Base-by-base conservation (phyloP, 2,329 filamentous ascomycete genomes). In the Fusarium sterilihyphosum region DNA sequence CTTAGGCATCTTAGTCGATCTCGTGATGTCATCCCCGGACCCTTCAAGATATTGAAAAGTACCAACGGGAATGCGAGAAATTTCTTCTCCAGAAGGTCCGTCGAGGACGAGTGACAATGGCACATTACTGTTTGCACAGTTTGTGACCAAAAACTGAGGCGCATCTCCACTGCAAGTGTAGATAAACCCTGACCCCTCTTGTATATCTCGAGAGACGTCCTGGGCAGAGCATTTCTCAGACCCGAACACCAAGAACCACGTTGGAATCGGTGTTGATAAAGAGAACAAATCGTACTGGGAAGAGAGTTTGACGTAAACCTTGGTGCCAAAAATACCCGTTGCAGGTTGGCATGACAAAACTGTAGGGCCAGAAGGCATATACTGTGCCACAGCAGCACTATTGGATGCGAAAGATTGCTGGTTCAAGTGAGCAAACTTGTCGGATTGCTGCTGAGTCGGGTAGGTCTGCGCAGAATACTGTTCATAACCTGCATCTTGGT, bases 201-300 rank as follows among this genome's bases (percentile, higher is more conserved):
- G 89, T 75, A 83, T 87, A 80, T 85, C 84, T 80, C 92, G 92
- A 52, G 89, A 87, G 31, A 95, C 86, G 64, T 91, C 88, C 62
- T 90, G 86, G n/a, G 81, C 79, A 2, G 81, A 77, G 81, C 91
- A 92, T 81, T 92, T 91, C 78, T 93, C 90, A n/a, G 89, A 87
- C n/a, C 94, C 94, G 82, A 98, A 97, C 53, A 92, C 88, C 62
- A 98, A 83, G 73, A 85, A 92, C 78, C 94, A 91, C 58, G 86
- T 86, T 5, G 88, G 85, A 62, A 85, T 79, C 47, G 85, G 88
- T 67, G 87, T 87, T 38, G 86, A 88, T 82, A 91, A 88, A 65
- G 83, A 80, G 71, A 87, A 83, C 69, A 97, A 84, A 79, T 97
- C 92, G 84, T 93, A 94, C 69, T 92, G 88, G 49, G 93, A 92